phyloP scores from a whole-genome alignment of 2,329 filamentous ascomycete species.

The Microsporum canis region DNA sequence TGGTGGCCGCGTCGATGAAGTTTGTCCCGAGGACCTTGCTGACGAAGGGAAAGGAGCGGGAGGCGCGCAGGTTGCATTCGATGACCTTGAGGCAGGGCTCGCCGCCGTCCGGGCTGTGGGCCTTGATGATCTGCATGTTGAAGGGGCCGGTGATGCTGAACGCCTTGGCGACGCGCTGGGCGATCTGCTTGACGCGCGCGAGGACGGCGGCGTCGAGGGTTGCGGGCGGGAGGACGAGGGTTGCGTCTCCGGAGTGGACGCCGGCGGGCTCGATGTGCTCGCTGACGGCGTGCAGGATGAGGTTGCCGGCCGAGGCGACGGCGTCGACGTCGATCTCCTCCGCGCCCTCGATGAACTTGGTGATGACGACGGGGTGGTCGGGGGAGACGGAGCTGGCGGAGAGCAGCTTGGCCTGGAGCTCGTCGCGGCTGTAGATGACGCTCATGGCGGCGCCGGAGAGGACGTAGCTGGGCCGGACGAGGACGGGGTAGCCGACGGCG shows the following conservation, averaged over 20 bases:
- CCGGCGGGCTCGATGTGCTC: slow-evolving; percentile 96
- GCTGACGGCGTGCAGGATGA: slow-evolving; percentile 82
- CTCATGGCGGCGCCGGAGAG: slow-evolving; percentile 98
- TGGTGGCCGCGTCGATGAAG: slow-evolving; percentile 92
- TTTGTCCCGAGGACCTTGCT: slow-evolving; percentile 93
- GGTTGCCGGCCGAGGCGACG: slow-evolving; percentile 73
- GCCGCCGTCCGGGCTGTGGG: slow-evolving; percentile 61
- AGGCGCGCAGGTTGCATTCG: slow-evolving; percentile 94
- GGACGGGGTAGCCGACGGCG: slow-evolving; percentile 79
- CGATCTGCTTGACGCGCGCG: slow-evolving; percentile 86
- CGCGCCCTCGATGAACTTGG: slow-evolving; percentile 94
- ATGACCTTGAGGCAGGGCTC: slow-evolving; percentile 82
- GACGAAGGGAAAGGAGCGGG: slow-evolving; percentile 95
- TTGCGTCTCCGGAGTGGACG: slow-evolving; percentile 96
- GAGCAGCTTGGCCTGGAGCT: slow-evolving; percentile 89
- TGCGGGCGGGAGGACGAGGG: slow-evolving; percentile 77
- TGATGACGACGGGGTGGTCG: slow-evolving; percentile 96
- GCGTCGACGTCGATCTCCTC: slow-evolving; percentile 94
- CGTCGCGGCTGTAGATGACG: slow-evolving; percentile 75
- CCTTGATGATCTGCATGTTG: slow-evolving; percentile 99
- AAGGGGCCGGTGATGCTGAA: slow-evolving; percentile 97
- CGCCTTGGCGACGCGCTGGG: slow-evolving; percentile 88
- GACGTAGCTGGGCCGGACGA: slow-evolving; percentile 90
- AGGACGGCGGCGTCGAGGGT: slow-evolving; percentile 67
- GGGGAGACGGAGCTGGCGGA: slow-evolving; percentile 84